Conservation (phyloP, 129 eudicot species). For the Silybum marianum region DNA sequence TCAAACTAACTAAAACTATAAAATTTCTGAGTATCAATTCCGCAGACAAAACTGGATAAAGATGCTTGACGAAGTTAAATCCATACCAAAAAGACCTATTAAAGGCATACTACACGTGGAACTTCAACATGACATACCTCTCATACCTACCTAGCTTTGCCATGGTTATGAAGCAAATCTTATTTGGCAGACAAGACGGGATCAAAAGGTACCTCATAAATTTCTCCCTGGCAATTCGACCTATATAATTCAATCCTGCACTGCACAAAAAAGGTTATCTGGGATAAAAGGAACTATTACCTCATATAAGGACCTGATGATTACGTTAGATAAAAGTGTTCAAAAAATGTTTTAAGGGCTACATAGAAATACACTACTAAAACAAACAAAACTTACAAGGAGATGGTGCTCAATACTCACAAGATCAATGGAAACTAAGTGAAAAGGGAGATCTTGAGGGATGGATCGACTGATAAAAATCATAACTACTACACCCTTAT, state of each 20-base stretch:
- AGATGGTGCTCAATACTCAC: neutral
- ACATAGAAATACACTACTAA: slow-evolving; percentile 16
- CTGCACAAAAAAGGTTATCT: slow-evolving; percentile 44
- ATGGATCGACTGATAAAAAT: neutral
- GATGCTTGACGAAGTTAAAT: slow-evolving; percentile 18
- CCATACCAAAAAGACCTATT: slow-evolving; percentile 18
- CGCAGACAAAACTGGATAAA: slow-evolving; percentile 21
- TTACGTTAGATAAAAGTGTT: neutral
- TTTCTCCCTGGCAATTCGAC: slow-evolving; percentile 40
- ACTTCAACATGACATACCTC: slow-evolving; percentile 25
- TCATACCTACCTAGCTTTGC: slow-evolving; percentile 20
- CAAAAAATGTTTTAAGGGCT: slow-evolving; percentile 17
- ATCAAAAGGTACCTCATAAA: slow-evolving; percentile 41
- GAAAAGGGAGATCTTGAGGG: slow-evolving; percentile 1
- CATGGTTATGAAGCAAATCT: slow-evolving; percentile 1
- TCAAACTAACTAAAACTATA: slow-evolving; percentile 16
- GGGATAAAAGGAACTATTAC: slow-evolving; percentile 23
- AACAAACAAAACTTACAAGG: slow-evolving; percentile 35
- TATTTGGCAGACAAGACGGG: slow-evolving; percentile 29
- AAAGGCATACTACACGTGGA: slow-evolving; percentile 29
- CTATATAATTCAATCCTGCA: slow-evolving; percentile 50
- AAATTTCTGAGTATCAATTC: neutral
- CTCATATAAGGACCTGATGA: slow-evolving; percentile 24
- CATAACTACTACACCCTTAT: neutral
- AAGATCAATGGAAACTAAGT: neutral